These are phyloP conservation scores for Linderina pennispora DNA, from an alignment of 192 early-diverging fungal genomes.

Conservation along the genomic window DNA sequence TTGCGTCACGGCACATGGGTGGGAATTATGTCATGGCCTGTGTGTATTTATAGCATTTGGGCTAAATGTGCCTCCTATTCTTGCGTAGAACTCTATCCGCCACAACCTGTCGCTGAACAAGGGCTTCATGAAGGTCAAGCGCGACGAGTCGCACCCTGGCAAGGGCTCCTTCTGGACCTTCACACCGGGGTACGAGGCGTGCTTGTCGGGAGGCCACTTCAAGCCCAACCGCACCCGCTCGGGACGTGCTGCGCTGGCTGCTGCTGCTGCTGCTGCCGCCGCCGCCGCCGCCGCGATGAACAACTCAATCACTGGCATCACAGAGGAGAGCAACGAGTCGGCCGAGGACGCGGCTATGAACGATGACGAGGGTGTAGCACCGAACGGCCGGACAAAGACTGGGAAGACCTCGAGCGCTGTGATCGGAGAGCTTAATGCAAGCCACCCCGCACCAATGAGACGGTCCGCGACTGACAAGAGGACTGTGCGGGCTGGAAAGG, in stretches of 20 bases:
- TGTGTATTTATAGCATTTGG: no score
- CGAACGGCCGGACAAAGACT: no score
- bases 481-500: slow-evolving; percentile 26
- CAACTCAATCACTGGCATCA: no score
- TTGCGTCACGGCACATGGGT: no score
- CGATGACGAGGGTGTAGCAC: slow-evolving; percentile 9
- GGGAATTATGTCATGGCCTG: no score
- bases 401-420: no score
- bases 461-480: slow-evolving; percentile 41
- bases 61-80: slow-evolving; percentile 7
- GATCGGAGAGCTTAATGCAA: no score
- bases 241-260: slow-evolving; percentile 43
- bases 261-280: slow-evolving; percentile 38
- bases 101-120: slow-evolving; percentile 86
- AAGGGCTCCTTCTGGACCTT: slow-evolving; percentile 81
- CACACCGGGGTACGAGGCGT: slow-evolving; percentile 46
- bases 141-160: slow-evolving; percentile 73
- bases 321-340: no score
- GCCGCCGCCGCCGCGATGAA: no score
- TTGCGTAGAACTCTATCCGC: slow-evolving; percentile 82
- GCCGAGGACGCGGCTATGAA: slow-evolving; percentile 6
- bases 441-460: no score
- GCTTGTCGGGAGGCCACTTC: slow-evolving; percentile 44
- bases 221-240: slow-evolving; percentile 49
- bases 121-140: slow-evolving; percentile 69